phyloP scores from a whole-genome alignment of 495 filamentous ascomycete genomes.

The Neurospora pannonica region DNA sequence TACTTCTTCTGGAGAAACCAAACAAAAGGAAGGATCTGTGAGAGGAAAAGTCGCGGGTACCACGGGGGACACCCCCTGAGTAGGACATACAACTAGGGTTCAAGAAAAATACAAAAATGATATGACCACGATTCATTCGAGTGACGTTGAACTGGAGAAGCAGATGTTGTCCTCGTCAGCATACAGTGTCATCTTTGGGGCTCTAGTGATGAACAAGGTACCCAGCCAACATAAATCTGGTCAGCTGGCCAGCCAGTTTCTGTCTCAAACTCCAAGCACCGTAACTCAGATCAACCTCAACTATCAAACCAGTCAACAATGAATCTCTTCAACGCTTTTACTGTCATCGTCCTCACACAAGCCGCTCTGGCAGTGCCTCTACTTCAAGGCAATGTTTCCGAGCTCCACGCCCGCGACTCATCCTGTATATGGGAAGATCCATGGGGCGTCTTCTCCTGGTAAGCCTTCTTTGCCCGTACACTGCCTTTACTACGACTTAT shows the following conservation, averaged over 20 bases:
- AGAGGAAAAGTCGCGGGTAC: background rate
- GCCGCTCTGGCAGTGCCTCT: background rate
- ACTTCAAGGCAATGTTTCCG: background rate
- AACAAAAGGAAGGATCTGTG: background rate
- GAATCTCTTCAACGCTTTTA: background rate
- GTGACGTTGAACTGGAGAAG: background rate
- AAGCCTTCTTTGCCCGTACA: background rate
- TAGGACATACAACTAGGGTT: background rate
- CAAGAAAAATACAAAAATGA: background rate
- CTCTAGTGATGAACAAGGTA: background rate
- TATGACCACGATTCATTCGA: background rate
- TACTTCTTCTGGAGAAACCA: background rate
- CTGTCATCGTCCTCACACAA: background rate
- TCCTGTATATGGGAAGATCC: background rate
- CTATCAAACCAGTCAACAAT: background rate
- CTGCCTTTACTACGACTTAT: background rate
- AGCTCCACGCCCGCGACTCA: background rate
- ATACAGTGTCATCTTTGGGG: background rate
- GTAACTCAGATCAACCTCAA: background rate
- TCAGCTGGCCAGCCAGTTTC: background rate
- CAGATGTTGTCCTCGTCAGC: background rate
- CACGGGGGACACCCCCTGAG: background rate
- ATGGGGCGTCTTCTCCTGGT: background rate
- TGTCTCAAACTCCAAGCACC: background rate
- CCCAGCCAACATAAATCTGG: background rate